phyloP scores from a whole-genome alignment of 805 yeast genomes.

The Pachysolen tannophilus region DNA sequence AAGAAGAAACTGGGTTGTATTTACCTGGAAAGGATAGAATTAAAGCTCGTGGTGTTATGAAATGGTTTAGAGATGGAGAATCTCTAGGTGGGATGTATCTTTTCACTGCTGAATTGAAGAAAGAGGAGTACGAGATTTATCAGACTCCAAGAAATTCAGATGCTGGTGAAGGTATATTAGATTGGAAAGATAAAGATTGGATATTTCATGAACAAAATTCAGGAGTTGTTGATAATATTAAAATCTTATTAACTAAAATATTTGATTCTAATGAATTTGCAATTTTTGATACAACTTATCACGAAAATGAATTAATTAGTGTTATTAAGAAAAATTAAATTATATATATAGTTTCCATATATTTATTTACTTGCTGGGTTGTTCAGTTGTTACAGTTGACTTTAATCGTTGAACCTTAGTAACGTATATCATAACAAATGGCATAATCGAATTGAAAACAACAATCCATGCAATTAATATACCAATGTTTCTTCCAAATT shows the following conservation, averaged over 20 bases:
- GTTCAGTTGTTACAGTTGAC: neutral
- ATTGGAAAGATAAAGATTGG: neutral
- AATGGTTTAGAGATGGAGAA: conserved; percentile 23
- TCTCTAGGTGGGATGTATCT: conserved; percentile 30
- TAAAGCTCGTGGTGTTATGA: conserved; percentile 25
- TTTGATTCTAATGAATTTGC: no score
- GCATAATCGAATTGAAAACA: conserved; percentile 33
- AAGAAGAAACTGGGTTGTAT: conserved; percentile 31
- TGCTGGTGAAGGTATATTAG: neutral
- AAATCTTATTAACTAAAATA: no score
- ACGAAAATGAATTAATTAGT: no score
- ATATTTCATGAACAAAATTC: neutral
- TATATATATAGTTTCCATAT: no score
- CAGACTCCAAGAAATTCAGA: neutral
- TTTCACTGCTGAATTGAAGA: conserved; percentile 26
- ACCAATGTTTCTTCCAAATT: conserved; percentile 53
- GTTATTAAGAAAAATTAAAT: no score
- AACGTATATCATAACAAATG: conserved; percentile 19
- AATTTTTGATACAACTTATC: no score
- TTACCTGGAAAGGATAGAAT: conserved; percentile 24
- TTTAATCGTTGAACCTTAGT: conserved; percentile 2
- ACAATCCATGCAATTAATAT: conserved; percentile 55
- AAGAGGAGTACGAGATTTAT: neutral
- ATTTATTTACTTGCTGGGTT: no score
- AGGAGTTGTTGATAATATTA: neutral